phyloP scores from a whole-genome alignment of 306 rosid genomes.

The Quercus suber region DNA sequence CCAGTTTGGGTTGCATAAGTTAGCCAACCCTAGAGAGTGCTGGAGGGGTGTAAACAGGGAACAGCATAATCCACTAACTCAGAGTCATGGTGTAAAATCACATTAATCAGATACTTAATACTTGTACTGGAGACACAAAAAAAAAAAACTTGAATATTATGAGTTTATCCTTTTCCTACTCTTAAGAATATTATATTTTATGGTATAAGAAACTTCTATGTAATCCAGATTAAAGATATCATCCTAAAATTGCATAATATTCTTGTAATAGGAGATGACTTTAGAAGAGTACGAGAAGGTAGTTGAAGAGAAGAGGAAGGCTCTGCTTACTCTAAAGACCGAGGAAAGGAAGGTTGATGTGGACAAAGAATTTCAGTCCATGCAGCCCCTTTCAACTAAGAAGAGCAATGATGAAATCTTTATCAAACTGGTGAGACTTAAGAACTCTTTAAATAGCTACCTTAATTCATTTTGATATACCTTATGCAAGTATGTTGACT shows the following conservation, averaged over 20 bases:
- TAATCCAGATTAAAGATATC: neutral
- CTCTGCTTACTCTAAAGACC: conserved; percentile 54
- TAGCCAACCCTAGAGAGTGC: no score
- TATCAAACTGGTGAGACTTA: conserved; percentile 58
- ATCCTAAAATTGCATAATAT: neutral
- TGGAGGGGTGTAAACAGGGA: no score
- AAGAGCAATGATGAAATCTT: conserved; percentile 75
- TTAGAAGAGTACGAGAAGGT: conserved; percentile 87
- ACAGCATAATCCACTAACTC: no score
- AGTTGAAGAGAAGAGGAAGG: conserved; percentile 85
- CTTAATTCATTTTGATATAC: neutral
- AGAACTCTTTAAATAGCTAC: neutral
- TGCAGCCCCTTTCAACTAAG: conserved; percentile 83
- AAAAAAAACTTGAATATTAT: no score
- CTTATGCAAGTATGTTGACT: neutral
- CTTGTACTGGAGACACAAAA: no score
- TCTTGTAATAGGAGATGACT: conserved; percentile 76
- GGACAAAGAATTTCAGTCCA: conserved; percentile 62
- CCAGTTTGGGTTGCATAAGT: no score
- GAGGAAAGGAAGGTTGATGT: conserved; percentile 77
- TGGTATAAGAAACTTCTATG: no score
- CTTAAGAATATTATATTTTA: no score
- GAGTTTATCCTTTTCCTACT: no score
- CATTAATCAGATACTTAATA: no score
- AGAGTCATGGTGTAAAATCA: no score